Percentiles rank a stretch among this genome's conserved stretches.
These are phyloP conservation scores for Cryptosporidium sp. DNA, from an alignment of 169 alveolate species.

Conservation along the genomic window DNA sequence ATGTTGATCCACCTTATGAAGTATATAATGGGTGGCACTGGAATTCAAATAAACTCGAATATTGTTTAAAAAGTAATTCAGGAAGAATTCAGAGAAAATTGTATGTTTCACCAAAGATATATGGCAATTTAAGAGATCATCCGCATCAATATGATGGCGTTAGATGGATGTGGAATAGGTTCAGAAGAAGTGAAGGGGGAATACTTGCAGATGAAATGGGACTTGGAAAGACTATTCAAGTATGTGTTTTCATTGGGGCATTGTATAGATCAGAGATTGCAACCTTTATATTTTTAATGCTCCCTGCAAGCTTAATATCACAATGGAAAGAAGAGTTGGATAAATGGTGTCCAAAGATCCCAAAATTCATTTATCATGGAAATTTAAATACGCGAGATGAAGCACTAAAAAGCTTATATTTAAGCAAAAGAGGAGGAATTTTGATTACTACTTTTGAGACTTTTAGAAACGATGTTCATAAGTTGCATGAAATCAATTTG, in stretches of 20 bases:
- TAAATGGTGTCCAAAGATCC: constrained; percentile 79
- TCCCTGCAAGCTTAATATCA: constrained; percentile 81
- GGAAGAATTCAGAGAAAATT: constrained; percentile 55
- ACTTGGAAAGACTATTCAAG: constrained; percentile 85
- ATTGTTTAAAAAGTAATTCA: constrained; percentile 24
- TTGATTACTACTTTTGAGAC: constrained; percentile 65
- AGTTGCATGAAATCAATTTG: background rate
- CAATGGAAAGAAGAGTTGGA: constrained; percentile 83
- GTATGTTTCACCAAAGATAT: constrained; percentile 56
- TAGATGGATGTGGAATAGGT: constrained; percentile 83
- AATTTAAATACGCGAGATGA: background rate
- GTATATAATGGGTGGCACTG: constrained; percentile 49
- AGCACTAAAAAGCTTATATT: constrained; percentile 6
- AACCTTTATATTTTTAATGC: constrained; percentile 81
- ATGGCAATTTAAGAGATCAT: constrained; percentile 66
- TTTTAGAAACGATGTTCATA: constrained; percentile 42
- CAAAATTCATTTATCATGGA: constrained; percentile 61
- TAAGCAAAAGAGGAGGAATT: constrained; percentile 28
- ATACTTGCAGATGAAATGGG: constrained; percentile 89
- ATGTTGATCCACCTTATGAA: constrained; percentile 12
- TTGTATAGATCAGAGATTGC: constrained; percentile 75
- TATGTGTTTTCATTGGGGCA: constrained; percentile 77
- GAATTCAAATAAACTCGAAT: constrained; percentile 37
- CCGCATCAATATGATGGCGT: constrained; percentile 82
- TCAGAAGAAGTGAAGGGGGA: constrained; percentile 81